Conservation (phyloP, 345 rosid species). For the Euphorbia tirucalli region DNA sequence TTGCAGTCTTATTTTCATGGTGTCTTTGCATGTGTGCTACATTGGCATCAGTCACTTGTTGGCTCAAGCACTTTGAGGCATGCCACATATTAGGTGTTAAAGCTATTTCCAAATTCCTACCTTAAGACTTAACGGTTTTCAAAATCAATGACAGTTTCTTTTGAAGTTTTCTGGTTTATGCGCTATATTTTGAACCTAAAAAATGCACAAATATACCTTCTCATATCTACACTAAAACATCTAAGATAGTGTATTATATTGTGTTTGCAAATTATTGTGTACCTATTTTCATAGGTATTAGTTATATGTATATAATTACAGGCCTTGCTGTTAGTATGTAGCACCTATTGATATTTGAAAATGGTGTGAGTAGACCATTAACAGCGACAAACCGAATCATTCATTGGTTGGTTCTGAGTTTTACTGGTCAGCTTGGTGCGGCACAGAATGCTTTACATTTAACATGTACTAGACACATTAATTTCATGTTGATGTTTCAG, state of each 20-base stretch:
- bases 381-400: neutral
- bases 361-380: neutral
- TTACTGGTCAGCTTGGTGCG: neutral
- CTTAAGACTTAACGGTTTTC: neutral
- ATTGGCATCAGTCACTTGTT: neutral
- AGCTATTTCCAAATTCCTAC: neutral
- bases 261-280: neutral
- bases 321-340: neutral
- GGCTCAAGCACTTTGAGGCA: neutral
- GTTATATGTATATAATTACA: neutral
- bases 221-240: neutral
- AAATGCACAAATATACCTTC: neutral
- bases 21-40: neutral
- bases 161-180: neutral
- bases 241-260: neutral
- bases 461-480: neutral
- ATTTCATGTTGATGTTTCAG: conserved; percentile 38
- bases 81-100: neutral
- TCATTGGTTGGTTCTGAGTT: neutral
- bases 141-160: neutral
- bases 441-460: neutral
- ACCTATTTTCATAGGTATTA: neutral
- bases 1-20: neutral
- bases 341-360: neutral
- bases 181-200: neutral